Percentiles rank a stretch among this genome's conserved stretches.
Conservation (phyloP, 768 basidiomycete genomes). For the Gloeostereum incarnatum region DNA sequence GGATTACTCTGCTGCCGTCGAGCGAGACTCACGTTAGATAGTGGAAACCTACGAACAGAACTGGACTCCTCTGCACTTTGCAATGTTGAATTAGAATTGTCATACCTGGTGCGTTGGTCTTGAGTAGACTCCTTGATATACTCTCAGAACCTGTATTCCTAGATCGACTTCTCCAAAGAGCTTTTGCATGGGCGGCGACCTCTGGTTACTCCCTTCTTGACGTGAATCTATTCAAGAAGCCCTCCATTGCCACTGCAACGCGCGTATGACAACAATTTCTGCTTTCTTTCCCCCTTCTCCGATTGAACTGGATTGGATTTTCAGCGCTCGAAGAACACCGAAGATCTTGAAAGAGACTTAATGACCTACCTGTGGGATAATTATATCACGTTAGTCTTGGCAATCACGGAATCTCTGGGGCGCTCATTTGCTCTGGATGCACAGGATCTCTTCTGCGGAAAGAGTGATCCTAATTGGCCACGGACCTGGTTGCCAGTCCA, state of each 20-base stretch:
- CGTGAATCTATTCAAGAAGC: constrained; percentile 73
- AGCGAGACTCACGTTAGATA: constrained; percentile 17
- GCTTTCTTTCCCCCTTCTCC: not conserved
- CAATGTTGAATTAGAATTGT: constrained; percentile 70
- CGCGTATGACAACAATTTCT: constrained; percentile 19
- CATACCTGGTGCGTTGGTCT: constrained; percentile 58
- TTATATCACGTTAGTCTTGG: constrained; percentile 55
- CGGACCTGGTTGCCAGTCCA: constrained; percentile 69
- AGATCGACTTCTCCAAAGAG: constrained; percentile 83
- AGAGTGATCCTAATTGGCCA: constrained; percentile 81
- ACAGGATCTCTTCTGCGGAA: no score
- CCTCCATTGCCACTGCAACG: constrained; percentile 20
- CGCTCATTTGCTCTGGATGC: constrained; percentile 48
- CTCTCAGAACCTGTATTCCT: not conserved
- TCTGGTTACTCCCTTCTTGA: constrained; percentile 74
- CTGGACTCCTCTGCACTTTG: constrained; percentile 64
- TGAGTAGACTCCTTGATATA: not conserved
- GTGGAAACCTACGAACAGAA: constrained; percentile 84
- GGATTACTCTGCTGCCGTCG: constrained; percentile 17
- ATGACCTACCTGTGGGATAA: constrained; percentile 94
- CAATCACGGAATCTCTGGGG: constrained; percentile 3
- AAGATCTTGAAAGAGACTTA: constrained; percentile 45
- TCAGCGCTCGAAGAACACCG: constrained; percentile 30
- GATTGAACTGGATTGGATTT: constrained; percentile 1
- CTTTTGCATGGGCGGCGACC: constrained; percentile 67